phyloP scores from a whole-genome alignment of 2,329 filamentous ascomycete genomes.

The Pseudopyrenochaeta lycopersici region DNA sequence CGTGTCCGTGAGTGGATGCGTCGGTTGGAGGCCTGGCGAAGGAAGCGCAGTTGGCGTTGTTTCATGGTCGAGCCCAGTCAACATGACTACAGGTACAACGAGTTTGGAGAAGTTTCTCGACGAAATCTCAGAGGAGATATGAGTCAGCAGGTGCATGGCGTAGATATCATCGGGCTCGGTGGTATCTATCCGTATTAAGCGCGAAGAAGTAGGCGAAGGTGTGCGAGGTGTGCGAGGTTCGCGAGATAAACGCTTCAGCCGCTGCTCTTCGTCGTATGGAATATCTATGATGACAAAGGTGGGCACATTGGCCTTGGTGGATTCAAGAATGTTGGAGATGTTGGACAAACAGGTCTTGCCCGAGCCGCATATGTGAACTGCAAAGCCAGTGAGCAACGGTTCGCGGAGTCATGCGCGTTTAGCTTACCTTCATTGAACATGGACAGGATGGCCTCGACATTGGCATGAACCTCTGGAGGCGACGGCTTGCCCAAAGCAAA shows the following conservation, averaged over 20 bases:
- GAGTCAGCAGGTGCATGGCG: slow-evolving; percentile 53
- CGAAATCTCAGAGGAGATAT: slow-evolving; percentile 53
- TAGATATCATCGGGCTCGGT: slow-evolving; percentile 53
- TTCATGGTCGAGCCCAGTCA: slow-evolving; percentile 49
- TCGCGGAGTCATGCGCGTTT: background rate
- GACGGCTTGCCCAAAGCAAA: slow-evolving; percentile 43
- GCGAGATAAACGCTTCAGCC: slow-evolving; percentile 51
- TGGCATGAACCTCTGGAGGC: slow-evolving; percentile 47
- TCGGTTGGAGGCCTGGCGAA: slow-evolving; percentile 44
- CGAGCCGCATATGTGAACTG: slow-evolving; percentile 52
- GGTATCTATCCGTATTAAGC: slow-evolving; percentile 39
- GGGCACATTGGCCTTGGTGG: slow-evolving; percentile 42
- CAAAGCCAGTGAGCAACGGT: slow-evolving; percentile 13
- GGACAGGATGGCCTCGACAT: slow-evolving; percentile 51
- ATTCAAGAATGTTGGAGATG: slow-evolving; percentile 46
- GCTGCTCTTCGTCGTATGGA: slow-evolving; percentile 53
- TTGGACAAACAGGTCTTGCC: slow-evolving; percentile 50
- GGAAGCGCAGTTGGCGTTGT: slow-evolving; percentile 38
- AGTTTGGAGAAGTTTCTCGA: slow-evolving; percentile 51
- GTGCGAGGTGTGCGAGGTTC: slow-evolving; percentile 53
- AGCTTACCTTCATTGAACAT: slow-evolving; percentile 53
- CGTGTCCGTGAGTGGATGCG: slow-evolving; percentile 56
- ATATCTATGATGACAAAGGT: slow-evolving; percentile 55
- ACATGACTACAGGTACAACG: slow-evolving; percentile 52
- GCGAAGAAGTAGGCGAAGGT: slow-evolving; percentile 50